These are phyloP conservation scores for Notholithocarpus densiflorus DNA, from an alignment of 306 rosid species.

Conservation along the genomic window DNA sequence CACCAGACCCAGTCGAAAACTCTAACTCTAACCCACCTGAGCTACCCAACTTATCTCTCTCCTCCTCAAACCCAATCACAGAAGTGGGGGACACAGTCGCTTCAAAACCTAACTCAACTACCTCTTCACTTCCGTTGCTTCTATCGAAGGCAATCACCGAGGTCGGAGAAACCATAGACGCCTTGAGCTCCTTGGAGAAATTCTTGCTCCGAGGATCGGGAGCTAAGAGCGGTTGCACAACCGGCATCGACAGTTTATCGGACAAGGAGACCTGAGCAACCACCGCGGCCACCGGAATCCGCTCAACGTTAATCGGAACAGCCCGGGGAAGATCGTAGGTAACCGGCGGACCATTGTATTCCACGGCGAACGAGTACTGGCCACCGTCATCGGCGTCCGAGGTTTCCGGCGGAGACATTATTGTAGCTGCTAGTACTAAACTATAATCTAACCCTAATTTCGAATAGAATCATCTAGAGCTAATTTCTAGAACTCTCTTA, in stretches of 20 bases:
- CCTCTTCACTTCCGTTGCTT: slow-evolving; percentile 33
- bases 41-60: slow-evolving; percentile 67
- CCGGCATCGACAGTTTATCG: slow-evolving; percentile 60
- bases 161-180: slow-evolving; percentile 69
- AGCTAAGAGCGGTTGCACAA: slow-evolving; percentile 71
- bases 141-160: slow-evolving; percentile 66
- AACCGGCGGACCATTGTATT: slow-evolving; percentile 73
- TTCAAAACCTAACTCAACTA: slow-evolving; percentile 46
- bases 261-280: slow-evolving; percentile 47
- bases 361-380: slow-evolving; percentile 67
- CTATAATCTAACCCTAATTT: slow-evolving; percentile 28
- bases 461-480: slow-evolving; percentile 34
- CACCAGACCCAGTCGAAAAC: slow-evolving; percentile 58
- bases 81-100: slow-evolving; percentile 72
- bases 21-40: slow-evolving; percentile 68
- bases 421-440: not conserved
- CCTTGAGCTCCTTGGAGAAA: slow-evolving; percentile 59
- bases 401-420: slow-evolving; percentile 62
- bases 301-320: slow-evolving; percentile 62
- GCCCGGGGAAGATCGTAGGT: slow-evolving; percentile 70
- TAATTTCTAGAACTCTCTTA: not conserved
- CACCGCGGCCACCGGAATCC: slow-evolving; percentile 61
- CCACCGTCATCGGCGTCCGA: slow-evolving; percentile 31
- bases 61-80: slow-evolving; percentile 61
- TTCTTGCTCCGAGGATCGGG: slow-evolving; percentile 38